Base-by-base conservation (phyloP, 768 basidiomycete genomes). In the Psilocybe cubensis region DNA sequence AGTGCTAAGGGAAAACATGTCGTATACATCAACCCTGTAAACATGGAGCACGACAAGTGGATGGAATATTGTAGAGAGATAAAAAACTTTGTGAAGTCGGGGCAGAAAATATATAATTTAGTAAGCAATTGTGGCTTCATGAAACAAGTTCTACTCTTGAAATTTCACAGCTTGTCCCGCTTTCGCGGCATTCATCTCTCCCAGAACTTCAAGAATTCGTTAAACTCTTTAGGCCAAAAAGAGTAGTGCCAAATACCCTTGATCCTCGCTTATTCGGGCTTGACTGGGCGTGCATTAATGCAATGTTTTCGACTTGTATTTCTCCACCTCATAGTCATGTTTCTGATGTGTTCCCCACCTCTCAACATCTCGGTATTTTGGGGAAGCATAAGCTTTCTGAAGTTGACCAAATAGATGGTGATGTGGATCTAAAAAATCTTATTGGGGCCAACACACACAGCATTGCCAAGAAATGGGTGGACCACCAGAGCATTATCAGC, bases 171-270 rank as follows among this genome's bases (percentile, higher is more conserved):
- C 82, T 92, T 8, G 87, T 91, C 6, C 94, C 94, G 0, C 78
- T 98, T 4, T 85, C 86, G 8, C 85, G 96, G 2, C 96, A 98
- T 67, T 96, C 94, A 0, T 81, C 91, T 0, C 82, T 97, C 4
- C 91, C 92, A 0, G 96, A 98, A 67, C 81, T 99, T 0, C 85
- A 87, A 58, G 73, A 76, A 1, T 88, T 99, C 52, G 92, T 97
- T 23, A 74, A 81, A 0, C 79, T 96, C 17, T 97, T 99, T 72
- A 82, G 82, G 18, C 96, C 96, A 0, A 78, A 74, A 38, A 79
- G 83, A 3, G 72, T 98, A 1, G 81, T 93, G 2, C 96, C 96
- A 0, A 96, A 96, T 65, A 91, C 92, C 0, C 74, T 85, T 79
- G 62, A 82, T 74, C 67, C 85, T 66, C 54, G 73, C 59, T 38